Evolutionary conservation across 495 filamentous ascomycete genomes (phyloP).

Genomic region (Venustampulla echinocandica): DNA sequence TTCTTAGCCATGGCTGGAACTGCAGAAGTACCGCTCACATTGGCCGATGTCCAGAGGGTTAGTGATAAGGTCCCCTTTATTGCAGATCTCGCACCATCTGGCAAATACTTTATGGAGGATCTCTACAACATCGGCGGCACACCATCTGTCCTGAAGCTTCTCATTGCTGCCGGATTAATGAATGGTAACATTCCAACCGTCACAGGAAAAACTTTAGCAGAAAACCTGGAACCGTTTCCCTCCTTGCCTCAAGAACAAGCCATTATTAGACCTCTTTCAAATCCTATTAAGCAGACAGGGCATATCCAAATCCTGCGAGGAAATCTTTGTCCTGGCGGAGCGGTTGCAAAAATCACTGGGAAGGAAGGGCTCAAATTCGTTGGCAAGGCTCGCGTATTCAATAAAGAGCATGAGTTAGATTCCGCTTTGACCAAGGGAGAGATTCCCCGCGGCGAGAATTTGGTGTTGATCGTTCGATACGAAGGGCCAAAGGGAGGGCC

Average conservation of each 20-base stretch:
- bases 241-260: constrained; percentile 71
- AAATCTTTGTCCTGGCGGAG: constrained; percentile 84
- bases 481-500: constrained; percentile 94
- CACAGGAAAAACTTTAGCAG: constrained; percentile 79
- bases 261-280: constrained; percentile 71
- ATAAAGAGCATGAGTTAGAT: constrained; percentile 79
- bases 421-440: constrained; percentile 60
- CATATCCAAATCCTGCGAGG: constrained; percentile 86
- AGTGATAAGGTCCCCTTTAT: constrained; percentile 87
- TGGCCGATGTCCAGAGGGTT: constrained; percentile 84
- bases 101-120: constrained; percentile 88
- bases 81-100: constrained; percentile 84
- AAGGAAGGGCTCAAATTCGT: constrained; percentile 83
- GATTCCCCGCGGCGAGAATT: constrained; percentile 69
- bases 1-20: constrained; percentile 92
- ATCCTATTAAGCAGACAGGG: constrained; percentile 83
- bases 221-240: constrained; percentile 80
- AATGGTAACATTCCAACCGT: constrained; percentile 84
- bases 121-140: constrained; percentile 91
- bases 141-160: constrained; percentile 83
- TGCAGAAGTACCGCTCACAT: constrained; percentile 69
- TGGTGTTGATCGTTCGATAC: constrained; percentile 90
- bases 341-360: constrained; percentile 96
- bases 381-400: constrained; percentile 78
- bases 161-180: constrained; percentile 73